A percentile compares a stretch with the other conserved stretches of the same genome.
These are phyloP conservation scores for Aplosporella prunicola DNA, from an alignment of 2,329 filamentous ascomycete species.

Conservation along the genomic window DNA sequence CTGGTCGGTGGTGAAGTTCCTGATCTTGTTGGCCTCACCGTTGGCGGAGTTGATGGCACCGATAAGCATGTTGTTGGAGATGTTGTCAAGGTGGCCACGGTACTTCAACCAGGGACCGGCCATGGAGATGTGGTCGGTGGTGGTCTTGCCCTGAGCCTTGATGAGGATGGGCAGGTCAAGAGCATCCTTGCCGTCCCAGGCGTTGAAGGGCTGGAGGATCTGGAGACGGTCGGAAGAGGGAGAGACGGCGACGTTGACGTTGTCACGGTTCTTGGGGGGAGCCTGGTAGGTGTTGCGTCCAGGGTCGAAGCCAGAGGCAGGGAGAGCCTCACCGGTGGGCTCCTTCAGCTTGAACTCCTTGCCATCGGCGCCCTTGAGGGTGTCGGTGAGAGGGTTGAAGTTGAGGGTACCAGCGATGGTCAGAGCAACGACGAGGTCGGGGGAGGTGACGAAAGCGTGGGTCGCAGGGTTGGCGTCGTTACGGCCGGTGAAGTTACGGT, in stretches of 20 bases:
- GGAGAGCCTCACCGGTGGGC: conserved; percentile 74
- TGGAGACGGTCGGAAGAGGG: conserved; percentile 91
- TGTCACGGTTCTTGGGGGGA: conserved; percentile 67
- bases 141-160: conserved; percentile 94
- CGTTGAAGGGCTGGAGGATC: conserved; percentile 71
- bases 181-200: conserved; percentile 91
- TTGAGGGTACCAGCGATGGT: conserved; percentile 72
- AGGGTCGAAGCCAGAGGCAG: conserved; percentile 73
- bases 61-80: conserved; percentile 99
- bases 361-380: conserved; percentile 86
- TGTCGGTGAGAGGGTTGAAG: conserved; percentile 94
- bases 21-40: conserved; percentile 93
- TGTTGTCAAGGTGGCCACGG: conserved; percentile 97
- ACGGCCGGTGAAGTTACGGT: conserved; percentile 98
- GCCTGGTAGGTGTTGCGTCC: conserved; percentile 94
- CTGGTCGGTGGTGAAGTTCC: conserved; percentile 77
- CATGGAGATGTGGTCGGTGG: conserved; percentile 96
- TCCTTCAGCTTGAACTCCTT: conserved; percentile 85
- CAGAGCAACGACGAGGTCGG: conserved; percentile 80
- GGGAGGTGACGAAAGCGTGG: conserved; percentile 86
- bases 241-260: conserved; percentile 71
- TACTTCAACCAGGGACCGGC: conserved; percentile 97
- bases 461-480: conserved; percentile 95
- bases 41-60: conserved; percentile 95
- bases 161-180: conserved; percentile 80